These are phyloP conservation scores for Phoenix dactylifera DNA, from an alignment of 176 grass and related monocot genomes.

Conservation along the genomic window DNA sequence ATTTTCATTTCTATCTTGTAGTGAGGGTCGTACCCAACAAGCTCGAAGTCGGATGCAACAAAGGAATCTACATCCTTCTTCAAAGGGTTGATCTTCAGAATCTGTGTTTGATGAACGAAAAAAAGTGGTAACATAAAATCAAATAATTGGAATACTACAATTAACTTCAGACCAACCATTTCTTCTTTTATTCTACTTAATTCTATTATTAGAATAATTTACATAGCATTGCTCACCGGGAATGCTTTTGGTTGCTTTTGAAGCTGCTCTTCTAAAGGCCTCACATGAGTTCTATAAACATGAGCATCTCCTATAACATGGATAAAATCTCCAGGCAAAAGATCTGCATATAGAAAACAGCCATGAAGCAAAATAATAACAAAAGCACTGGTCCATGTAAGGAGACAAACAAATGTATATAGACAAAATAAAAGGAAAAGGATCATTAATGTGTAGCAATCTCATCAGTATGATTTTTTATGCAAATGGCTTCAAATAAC, in stretches of 20 bases:
- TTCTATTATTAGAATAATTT: not conserved
- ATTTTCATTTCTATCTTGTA: slow-evolving; percentile 97
- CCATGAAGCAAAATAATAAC: not conserved
- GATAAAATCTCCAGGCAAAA: slow-evolving; percentile 76
- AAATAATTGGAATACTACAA: too few relatives aligned
- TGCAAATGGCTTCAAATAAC: too few relatives aligned
- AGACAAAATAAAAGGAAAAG: too few relatives aligned
- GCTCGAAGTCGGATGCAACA: slow-evolving; percentile 61
- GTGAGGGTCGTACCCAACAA: slow-evolving; percentile 73
- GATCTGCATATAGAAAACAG: slow-evolving; percentile 28
- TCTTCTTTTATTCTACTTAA: too few relatives aligned
- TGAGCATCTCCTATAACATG: slow-evolving; percentile 89
- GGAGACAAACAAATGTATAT: too few relatives aligned
- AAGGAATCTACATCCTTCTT: slow-evolving; percentile 90
- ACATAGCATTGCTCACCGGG: slow-evolving; percentile 38
- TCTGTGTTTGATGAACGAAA: slow-evolving; percentile 26
- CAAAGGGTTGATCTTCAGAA: slow-evolving; percentile 63
- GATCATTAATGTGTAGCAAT: too few relatives aligned
- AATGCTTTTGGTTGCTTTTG: slow-evolving; percentile 85
- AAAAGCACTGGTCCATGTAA: too few relatives aligned
- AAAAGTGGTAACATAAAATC: not conserved
- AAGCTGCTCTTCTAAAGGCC: slow-evolving; percentile 75
- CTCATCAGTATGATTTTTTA: too few relatives aligned
- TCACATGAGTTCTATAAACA: slow-evolving; percentile 78
- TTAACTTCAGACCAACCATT: too few relatives aligned